Conservation (phyloP, 1,284 basidiomycete species). For the Moesziomyces parantarcticus region DNA sequence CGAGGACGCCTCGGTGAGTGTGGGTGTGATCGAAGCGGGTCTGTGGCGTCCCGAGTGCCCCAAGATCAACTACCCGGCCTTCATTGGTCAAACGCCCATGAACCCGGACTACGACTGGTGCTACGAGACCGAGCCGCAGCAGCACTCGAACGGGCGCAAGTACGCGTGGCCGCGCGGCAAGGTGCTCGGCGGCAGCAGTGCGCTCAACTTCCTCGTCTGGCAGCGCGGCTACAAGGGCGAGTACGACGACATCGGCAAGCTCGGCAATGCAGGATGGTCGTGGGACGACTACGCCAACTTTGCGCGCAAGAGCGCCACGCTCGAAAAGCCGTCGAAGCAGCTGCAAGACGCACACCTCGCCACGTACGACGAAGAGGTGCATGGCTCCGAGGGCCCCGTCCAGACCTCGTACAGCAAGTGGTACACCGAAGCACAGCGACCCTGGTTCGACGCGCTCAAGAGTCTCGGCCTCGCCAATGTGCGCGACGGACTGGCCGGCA, state of each 20-base stretch:
- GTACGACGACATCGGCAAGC: conserved; percentile 51
- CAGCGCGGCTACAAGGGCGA: conserved; percentile 55
- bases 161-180: conserved; percentile 53
- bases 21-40: conserved; percentile 58
- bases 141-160: conserved; percentile 48
- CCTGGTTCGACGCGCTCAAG: conserved; percentile 53
- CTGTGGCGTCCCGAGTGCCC: conserved; percentile 52
- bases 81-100: conserved; percentile 54
- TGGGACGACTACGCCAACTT: conserved; percentile 51
- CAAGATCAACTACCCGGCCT: conserved; percentile 52
- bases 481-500: conserved; percentile 38
- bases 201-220: conserved; percentile 69
- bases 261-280: conserved; percentile 55
- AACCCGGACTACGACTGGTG: conserved; percentile 55
- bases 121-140: conserved; percentile 42
- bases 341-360: conserved; percentile 52
- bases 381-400: conserved; percentile 47
- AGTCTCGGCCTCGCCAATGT: conserved; percentile 43
- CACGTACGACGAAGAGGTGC: conserved; percentile 34
- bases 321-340: conserved; percentile 31
- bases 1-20: conserved; percentile 46
- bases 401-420: conserved; percentile 52
- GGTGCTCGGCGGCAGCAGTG: conserved; percentile 58
- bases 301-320: conserved; percentile 33
- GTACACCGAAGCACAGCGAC: conserved; percentile 54